These are phyloP conservation scores for Lablab purpureus DNA, from an alignment of 306 rosid species.

Conservation along the genomic window DNA sequence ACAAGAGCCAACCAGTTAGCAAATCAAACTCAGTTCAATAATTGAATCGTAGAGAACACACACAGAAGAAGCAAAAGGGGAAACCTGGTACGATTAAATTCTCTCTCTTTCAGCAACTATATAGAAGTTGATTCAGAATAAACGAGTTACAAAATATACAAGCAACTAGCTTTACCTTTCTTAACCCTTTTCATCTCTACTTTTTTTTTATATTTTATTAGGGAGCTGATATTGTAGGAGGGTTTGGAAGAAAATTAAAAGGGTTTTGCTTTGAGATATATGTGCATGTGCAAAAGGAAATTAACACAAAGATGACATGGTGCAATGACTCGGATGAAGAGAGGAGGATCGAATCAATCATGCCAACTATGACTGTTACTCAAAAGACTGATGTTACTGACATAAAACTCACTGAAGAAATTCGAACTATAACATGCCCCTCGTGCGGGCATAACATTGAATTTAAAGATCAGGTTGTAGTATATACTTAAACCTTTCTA, in stretches of 20 bases:
- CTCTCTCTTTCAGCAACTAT: conserved; percentile 30
- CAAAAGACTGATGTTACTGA: background rate
- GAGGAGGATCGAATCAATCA: conserved; percentile 45
- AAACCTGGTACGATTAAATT: conserved; percentile 41
- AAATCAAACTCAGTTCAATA: conserved; percentile 30
- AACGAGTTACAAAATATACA: conserved; percentile 55
- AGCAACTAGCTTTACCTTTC: conserved; percentile 36
- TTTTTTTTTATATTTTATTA: conserved; percentile 4
- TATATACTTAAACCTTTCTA: background rate
- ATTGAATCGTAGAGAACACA: conserved; percentile 33
- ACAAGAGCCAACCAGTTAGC: conserved; percentile 21
- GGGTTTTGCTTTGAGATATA: conserved; percentile 45
- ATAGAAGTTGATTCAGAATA: conserved; percentile 36
- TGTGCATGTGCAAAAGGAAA: conserved; percentile 37
- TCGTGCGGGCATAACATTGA: conserved; percentile 76
- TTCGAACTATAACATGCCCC: conserved; percentile 66
- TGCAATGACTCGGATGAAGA: conserved; percentile 68
- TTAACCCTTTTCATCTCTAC: conserved; percentile 7
- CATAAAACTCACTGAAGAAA: conserved; percentile 41
- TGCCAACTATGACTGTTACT: conserved; percentile 21
- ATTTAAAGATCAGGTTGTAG: conserved; percentile 70
- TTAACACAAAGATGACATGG: conserved; percentile 68
- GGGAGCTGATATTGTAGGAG: conserved; percentile 23
- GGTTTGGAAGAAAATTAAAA: conserved; percentile 51
- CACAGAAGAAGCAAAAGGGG: conserved; percentile 15